Percentiles rank a stretch among this genome's conserved stretches.
phyloP scores from a whole-genome alignment of 2,329 filamentous ascomycete genomes.

The Magnaporthiopsis incrustans region DNA sequence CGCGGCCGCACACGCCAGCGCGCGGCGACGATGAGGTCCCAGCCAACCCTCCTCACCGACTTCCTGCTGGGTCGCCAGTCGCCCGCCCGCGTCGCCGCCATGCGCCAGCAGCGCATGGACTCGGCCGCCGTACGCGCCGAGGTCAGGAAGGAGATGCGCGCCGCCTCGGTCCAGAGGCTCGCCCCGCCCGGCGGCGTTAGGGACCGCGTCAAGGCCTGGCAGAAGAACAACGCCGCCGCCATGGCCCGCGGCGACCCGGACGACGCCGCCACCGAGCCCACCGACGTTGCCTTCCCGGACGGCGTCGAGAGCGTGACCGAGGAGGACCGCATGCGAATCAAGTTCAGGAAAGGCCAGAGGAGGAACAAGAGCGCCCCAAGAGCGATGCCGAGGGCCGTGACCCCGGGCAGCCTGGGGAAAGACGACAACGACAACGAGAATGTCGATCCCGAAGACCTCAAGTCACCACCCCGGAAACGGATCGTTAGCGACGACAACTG shows the following conservation, averaged over 20 bases:
- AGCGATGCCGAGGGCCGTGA: background rate
- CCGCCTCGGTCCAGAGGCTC: constrained; percentile 49
- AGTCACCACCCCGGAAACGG: constrained; percentile 73
- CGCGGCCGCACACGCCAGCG: constrained; percentile 15
- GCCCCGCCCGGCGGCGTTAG: constrained; percentile 61
- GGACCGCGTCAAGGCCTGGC: constrained; percentile 78
- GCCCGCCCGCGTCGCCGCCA: constrained; percentile 43
- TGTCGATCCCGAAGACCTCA: constrained; percentile 28
- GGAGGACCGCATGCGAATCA: constrained; percentile 51
- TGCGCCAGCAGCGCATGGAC: constrained; percentile 50
- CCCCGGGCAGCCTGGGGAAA: constrained; percentile 10
- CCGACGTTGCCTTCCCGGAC: constrained; percentile 51
- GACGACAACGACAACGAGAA: constrained; percentile 14
- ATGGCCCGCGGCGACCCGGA: constrained; percentile 44
- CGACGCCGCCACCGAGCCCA: constrained; percentile 47
- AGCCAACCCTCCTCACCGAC: constrained; percentile 45
- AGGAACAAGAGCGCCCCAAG: constrained; percentile 22
- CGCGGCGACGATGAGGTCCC: constrained; percentile 32
- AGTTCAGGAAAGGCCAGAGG: constrained; percentile 26
- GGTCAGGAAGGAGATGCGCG: constrained; percentile 46
- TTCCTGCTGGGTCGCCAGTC: constrained; percentile 51
- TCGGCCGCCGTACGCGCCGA: constrained; percentile 44
- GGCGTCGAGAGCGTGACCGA: constrained; percentile 56
- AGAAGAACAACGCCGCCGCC: constrained; percentile 65
- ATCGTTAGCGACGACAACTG: constrained; percentile 92